Evolutionary conservation across 176 grass and related monocot genomes (phyloP), one percentile per base, ranked within the genome.

Genomic region (Bromus sterilis): DNA sequence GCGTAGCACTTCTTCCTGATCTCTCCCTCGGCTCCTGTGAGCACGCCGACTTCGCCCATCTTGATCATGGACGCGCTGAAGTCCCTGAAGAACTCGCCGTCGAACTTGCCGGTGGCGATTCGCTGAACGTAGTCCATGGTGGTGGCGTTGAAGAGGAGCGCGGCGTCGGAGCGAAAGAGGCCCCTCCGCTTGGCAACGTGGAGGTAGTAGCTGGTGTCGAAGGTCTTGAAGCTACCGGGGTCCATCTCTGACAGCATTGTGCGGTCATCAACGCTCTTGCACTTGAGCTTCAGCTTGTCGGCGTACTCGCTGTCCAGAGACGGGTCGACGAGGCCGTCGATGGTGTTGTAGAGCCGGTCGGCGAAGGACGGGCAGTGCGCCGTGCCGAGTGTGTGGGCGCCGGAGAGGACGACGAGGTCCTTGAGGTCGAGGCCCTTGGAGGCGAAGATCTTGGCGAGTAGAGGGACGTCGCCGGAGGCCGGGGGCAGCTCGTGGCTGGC

Each of bases 321-420:
- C 8, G 8, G 21, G 53, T 56, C 53, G 21, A 23, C 53, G 21
- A 3, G 8, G 21, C 9, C 0, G n/a, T 5, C n/a, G 66, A 36
- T 69, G 36, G 1, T 12, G 23, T 16, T 70, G 66, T 70, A 70
- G 37, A 70, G 66, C n/a, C 66, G 66, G 37, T 70, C 37, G 66
- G 66, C 66, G 23, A 42, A 70, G n/a, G 66, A 70, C 12, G 37
- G 23, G 23, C 66, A 70, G 66, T 70, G 37, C 23, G 66, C 36
- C 6, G 66, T 70, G 23, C 37, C 66, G 66, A 70, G 66, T 4
- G 37, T 70, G 37, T 70, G 66, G 0, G 66, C 37, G n/a, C 66
- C 66, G 37, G 66, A 70, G 66, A 70, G 66, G 12, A 70, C 66
- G 37, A 42, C 66, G 37, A 70, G 66, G 37, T 70, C 66, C 66